Conservation (phyloP, 2,329 filamentous ascomycete genomes). For the Penicillium sp. region DNA sequence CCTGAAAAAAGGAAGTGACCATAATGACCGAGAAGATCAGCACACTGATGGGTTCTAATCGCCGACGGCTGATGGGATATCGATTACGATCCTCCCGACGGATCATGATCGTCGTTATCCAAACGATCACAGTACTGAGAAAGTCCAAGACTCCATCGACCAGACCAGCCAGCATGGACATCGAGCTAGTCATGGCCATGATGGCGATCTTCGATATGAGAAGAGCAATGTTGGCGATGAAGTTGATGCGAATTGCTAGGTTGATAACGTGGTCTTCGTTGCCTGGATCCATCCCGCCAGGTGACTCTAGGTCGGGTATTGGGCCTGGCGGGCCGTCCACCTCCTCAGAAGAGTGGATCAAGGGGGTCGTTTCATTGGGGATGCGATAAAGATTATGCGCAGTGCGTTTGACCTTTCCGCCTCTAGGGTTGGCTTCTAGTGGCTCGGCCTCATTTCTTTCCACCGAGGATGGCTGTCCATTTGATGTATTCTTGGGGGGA, state of each 20-base stretch:
- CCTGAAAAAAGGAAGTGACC: constrained; percentile 62
- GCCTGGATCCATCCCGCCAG: constrained; percentile 52
- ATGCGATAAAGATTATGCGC: constrained; percentile 81
- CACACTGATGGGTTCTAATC: constrained; percentile 62
- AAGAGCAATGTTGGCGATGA: constrained; percentile 71
- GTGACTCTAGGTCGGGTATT: constrained; percentile 45
- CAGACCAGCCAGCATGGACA: constrained; percentile 62
- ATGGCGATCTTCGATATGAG: constrained; percentile 74
- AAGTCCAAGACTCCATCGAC: constrained; percentile 65
- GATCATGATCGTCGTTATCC: constrained; percentile 58
- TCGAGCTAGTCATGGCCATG: constrained; percentile 67
- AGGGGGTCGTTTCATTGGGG: constrained; percentile 35
- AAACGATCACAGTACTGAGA: constrained; percentile 61
- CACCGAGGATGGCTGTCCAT: constrained; percentile 41
- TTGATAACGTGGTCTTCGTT: constrained; percentile 72
- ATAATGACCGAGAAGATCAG: constrained; percentile 64
- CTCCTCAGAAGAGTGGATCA: constrained; percentile 51
- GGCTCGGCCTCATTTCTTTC: constrained; percentile 45
- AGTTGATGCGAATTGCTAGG: constrained; percentile 83
- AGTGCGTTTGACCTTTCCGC: constrained; percentile 61
- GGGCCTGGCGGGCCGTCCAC: constrained; percentile 49
- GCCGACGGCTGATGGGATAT: constrained; percentile 60
- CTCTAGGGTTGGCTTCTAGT: constrained; percentile 43
- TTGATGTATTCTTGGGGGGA: background rate
- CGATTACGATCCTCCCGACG: constrained; percentile 58